Evolutionary conservation across 2,329 filamentous ascomycete species (phyloP).

Genomic region (Passalora sequoiae): DNA sequence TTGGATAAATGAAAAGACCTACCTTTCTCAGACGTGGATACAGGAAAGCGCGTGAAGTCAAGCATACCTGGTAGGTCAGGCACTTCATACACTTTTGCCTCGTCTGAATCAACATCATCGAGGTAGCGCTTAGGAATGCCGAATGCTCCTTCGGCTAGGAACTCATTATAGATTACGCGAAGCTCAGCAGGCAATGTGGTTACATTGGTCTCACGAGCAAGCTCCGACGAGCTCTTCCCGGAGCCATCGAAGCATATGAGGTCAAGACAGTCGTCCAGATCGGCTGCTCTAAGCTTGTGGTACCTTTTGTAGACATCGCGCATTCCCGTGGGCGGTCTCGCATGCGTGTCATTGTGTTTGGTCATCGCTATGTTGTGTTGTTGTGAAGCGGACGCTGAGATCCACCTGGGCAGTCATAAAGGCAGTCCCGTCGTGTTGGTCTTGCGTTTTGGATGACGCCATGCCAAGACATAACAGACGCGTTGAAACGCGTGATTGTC

Average conservation of each 20-base stretch:
- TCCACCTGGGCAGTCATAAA: too few species aligned
- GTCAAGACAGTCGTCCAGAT: conserved; percentile 40
- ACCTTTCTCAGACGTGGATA: conserved; percentile 25
- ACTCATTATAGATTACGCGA: conserved; percentile 16
- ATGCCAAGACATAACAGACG: too few species aligned
- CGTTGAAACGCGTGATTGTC: not conserved
- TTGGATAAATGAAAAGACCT: conserved; percentile 73
- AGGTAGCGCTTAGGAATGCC: not conserved
- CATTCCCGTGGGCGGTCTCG: conserved; percentile 67
- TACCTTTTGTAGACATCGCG: conserved; percentile 70
- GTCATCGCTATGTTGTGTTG: conserved; percentile 7
- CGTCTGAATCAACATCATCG: not conserved
- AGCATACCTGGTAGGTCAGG: conserved; percentile 62
- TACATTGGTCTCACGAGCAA: not conserved
- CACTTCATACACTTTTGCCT: conserved; percentile 52
- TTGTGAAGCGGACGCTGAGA: too few species aligned
- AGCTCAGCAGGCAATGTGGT: conserved; percentile 11
- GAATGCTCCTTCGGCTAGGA: conserved; percentile 5
- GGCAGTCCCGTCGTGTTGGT: conserved; percentile 1
- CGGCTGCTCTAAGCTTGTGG: conserved; percentile 53
- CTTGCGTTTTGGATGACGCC: not conserved
- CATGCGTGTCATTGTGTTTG: conserved; percentile 61
- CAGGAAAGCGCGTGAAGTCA: too few species aligned
- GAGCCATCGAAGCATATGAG: not conserved
- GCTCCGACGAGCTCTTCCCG: not conserved